Percentiles rank a stretch among this genome's conserved stretches.
phyloP scores from a whole-genome alignment of 2,329 filamentous ascomycete species.

The Ophiognomonia clavigignenti-juglandacearum region DNA sequence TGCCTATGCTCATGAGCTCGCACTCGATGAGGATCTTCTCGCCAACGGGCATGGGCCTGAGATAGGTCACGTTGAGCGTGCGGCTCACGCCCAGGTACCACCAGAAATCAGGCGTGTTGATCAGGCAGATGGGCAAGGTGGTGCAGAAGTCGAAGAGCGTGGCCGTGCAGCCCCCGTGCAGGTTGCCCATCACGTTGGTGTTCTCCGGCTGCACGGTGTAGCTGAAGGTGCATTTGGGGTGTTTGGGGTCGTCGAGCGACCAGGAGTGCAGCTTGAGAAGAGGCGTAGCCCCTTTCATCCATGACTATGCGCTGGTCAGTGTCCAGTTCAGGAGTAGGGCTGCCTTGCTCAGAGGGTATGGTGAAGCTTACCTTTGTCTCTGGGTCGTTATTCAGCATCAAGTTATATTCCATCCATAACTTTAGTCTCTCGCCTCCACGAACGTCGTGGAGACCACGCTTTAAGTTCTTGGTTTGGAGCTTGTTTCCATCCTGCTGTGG shows the following conservation, averaged over 20 bases:
- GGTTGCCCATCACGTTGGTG: slow-evolving; percentile 48
- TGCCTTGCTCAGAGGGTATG: no score
- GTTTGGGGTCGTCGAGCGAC: slow-evolving; percentile 12
- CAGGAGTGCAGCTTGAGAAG: slow-evolving; percentile 11
- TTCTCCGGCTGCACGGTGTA: slow-evolving; percentile 46
- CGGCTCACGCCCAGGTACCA: slow-evolving; percentile 58
- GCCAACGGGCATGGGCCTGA: slow-evolving; percentile 55
- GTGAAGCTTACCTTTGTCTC: slow-evolving; percentile 10
- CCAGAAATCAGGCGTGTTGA: slow-evolving; percentile 58
- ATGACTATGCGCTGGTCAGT: not conserved
- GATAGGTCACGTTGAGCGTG: slow-evolving; percentile 62
- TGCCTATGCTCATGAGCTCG: slow-evolving; percentile 54
- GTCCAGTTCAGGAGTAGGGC: not conserved
- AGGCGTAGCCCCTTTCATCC: slow-evolving; percentile 5
- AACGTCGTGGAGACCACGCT: not conserved
- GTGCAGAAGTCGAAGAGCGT: slow-evolving; percentile 66
- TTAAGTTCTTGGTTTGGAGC: not conserved
- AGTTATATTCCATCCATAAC: slow-evolving; percentile 5
- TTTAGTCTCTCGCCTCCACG: slow-evolving; percentile 17
- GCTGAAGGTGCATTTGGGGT: slow-evolving; percentile 9
- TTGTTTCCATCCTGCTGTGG: not conserved
- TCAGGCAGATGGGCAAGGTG: slow-evolving; percentile 49
- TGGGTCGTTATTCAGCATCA: not conserved
- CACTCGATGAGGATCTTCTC: slow-evolving; percentile 48
- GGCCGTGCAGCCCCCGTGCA: slow-evolving; percentile 60